Base-by-base conservation (phyloP, 305 asterid species). In the Solanum aculeatissimum region DNA sequence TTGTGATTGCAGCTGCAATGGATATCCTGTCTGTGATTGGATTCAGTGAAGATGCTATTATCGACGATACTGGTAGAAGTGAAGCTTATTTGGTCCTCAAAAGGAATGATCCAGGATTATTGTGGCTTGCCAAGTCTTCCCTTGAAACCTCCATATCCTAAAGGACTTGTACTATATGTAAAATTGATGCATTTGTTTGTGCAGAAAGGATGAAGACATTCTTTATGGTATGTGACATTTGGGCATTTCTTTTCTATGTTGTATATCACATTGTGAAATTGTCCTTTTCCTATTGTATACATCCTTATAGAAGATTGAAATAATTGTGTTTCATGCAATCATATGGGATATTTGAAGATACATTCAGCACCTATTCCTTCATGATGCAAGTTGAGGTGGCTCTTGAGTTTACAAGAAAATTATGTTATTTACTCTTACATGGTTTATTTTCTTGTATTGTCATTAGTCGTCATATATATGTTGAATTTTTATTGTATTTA, bases 111-210 rank as follows among this genome's bases (percentile, higher is more conserved):
- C 98, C 97, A 1, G 99, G 98, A 65, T 82, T 95, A 83, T 69
- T 93, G 88, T 97, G 99, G 98, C 97, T 97, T 80, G 98, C 96
- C 78, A 97, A 94, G 86, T 91, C 98, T 54, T 88, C 93, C 43
- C 93, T 97, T 3, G 96, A 95, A 89, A 83, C 87, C 13, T 82
- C 70, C 82, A 74, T 86, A 66, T 85, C 83, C 23, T 89, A 86
- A 74, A 29, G 14, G 49, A 40, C 47, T 8, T 7, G 85, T 53
- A 51, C 29, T 27, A 9, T 29, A 49, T 68, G 79, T 47, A 51
- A 54, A 58, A 57, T 38, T 43, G 71, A 42, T 51, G 68, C 77
- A 53, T 65, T 45, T 49, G 60, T 19, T 10, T 60, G 42, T 63
- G 51, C n/a, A 42, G 43, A 42, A 75, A 47, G 81, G 43, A 27